Conservation (phyloP, 345 rosid genomes). For the Eucalyptus camaldulensis region DNA sequence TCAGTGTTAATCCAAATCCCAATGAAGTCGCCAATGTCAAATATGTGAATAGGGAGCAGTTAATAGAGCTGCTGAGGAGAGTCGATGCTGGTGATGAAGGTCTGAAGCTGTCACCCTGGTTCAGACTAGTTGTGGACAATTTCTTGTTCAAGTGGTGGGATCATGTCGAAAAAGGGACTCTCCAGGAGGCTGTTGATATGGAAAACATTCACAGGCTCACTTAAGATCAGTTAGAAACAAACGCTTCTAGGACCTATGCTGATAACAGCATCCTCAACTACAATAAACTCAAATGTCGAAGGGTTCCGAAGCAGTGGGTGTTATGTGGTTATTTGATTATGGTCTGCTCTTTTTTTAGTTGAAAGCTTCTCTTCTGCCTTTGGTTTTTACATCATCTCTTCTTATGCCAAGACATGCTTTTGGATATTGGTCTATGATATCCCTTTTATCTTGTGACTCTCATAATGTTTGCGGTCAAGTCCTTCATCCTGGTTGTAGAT, state of each 20-base stretch:
- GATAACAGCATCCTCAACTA: neutral
- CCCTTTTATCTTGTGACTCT: neutral
- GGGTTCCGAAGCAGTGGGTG: neutral
- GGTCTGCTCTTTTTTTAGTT: neutral
- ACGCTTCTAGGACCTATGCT: neutral
- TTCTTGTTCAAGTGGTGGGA: conserved; percentile 98
- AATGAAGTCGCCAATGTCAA: conserved; percentile 79
- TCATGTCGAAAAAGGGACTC: conserved; percentile 63
- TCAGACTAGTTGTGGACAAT: conserved; percentile 85
- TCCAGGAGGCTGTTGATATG: conserved; percentile 61
- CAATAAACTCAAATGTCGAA: neutral
- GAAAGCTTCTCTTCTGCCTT: neutral
- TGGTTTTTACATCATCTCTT: neutral
- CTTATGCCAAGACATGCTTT: neutral
- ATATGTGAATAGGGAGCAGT: conserved; percentile 68
- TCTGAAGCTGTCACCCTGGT: conserved; percentile 89
- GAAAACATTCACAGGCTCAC: conserved; percentile 63
- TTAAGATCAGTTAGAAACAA: neutral
- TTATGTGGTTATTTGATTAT: neutral
- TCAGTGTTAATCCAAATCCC: conserved; percentile 58
- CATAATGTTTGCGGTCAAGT: neutral
- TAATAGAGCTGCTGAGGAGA: conserved; percentile 77
- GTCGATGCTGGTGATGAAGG: conserved; percentile 84
- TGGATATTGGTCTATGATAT: neutral
- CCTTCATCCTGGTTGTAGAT: neutral